Base-by-base conservation (phyloP, 2,329 filamentous ascomycete species). In the Onygenales sp. region DNA sequence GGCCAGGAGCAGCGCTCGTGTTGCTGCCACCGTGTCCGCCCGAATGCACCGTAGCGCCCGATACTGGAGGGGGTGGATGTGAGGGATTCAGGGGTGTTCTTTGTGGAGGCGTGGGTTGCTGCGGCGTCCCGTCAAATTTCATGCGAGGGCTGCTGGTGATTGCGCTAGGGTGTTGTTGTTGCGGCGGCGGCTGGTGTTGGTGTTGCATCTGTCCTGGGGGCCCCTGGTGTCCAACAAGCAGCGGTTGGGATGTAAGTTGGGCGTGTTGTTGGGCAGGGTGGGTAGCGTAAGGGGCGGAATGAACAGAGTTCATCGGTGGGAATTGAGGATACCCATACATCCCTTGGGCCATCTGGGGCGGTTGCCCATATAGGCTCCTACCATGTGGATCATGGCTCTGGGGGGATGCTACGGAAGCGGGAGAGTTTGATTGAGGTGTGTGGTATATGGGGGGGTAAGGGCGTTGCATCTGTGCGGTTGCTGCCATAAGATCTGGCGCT, bases 371-470 rank as follows among this genome's bases (percentile, higher is more conserved):
- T 67, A 97, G 81, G 63, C 83, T 85, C 61, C 91, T 80, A 54
- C 75, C 78, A 74, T 95, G 89, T 66, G 92, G 89, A 66, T 97
- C 92, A 72, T 95, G 90, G 54, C 84, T 81, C 54, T 90, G 89
- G 21, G 89, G 86, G 36, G 92, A 96, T 58, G 91, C 87, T 63
- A 96, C 91, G 50, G 91, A 95, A 41, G 89, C 89, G 48, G 92
- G 92, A 53, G 92, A 95, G 72, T 92, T 95, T 54, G 91, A 95
- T 74, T 96, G 91, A 53, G 91, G 90, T 14, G 91, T 94, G 71
- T 96, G 89, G 69, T 96, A 96, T 67, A 95, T 95, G 56, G 89
- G 89, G 62, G 91, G 91, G 69, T 94, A 95, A 46, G 77, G 80
- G 72, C 82, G 78, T 68, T 82, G 82, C 78, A 85, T 84, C 60